phyloP scores from a whole-genome alignment of 768 basidiomycete genomes.

The Boletus vermiculosoides region DNA sequence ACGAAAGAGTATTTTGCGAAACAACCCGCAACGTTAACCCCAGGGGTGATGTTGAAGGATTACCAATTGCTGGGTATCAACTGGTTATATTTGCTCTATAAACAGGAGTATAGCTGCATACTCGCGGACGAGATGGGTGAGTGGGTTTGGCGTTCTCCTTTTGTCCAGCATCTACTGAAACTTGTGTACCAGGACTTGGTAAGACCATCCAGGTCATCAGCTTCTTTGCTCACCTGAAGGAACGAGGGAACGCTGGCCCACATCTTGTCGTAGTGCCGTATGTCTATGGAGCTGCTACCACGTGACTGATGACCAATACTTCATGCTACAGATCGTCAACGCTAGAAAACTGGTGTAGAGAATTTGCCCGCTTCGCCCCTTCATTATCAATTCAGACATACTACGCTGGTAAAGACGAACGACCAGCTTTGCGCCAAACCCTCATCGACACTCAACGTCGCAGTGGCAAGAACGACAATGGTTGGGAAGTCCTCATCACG shows the following conservation, averaged over 20 bases:
- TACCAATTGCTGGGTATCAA: constrained; percentile 98
- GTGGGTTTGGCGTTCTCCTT: constrained; percentile 23
- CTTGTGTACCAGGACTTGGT: constrained; percentile 68
- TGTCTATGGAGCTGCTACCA: constrained; percentile 32
- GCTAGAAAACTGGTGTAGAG: constrained; percentile 97
- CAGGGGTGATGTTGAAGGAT: constrained; percentile 82
- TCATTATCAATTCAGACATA: constrained; percentile 85
- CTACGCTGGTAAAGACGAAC: constrained; percentile 90
- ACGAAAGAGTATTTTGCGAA: constrained; percentile 65
- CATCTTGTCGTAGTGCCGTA: constrained; percentile 96
- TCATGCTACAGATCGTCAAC: constrained; percentile 73
- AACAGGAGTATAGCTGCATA: constrained; percentile 83
- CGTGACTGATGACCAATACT: constrained; percentile 7
- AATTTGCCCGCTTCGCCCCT: constrained; percentile 90
- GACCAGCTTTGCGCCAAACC: constrained; percentile 67
- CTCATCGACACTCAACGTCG: constrained; percentile 59
- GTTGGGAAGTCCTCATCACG: constrained; percentile 93
- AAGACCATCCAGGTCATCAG: constrained; percentile 99
- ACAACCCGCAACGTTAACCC: constrained; percentile 69
- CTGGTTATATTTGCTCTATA: constrained; percentile 90
- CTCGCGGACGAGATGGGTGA: constrained; percentile 99
- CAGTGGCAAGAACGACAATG: constrained; percentile 47
- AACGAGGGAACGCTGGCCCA: constrained; percentile 74
- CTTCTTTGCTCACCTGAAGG: constrained; percentile 88
- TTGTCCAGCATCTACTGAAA: neutral